Conservation (phyloP, 2,329 filamentous ascomycete genomes). For the Colletotrichum acutatum region DNA sequence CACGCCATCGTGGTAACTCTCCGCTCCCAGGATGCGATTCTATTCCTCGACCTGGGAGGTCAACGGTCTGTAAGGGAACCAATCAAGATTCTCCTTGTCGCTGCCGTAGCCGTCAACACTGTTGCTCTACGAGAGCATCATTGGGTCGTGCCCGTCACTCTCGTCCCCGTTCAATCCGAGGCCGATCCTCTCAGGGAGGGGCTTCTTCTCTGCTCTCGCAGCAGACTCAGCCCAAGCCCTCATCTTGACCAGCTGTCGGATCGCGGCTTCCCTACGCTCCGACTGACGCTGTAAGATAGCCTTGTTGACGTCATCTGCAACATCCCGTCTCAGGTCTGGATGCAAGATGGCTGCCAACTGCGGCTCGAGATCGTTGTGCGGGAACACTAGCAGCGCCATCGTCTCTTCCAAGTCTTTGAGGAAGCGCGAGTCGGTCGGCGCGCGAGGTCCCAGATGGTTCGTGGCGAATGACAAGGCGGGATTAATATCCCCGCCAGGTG, state of each 20-base stretch:
- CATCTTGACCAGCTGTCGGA: constrained; percentile 83
- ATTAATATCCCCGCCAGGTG: constrained; percentile 76
- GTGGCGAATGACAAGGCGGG: constrained; percentile 89
- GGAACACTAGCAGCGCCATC: constrained; percentile 91
- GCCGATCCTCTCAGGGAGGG: constrained; percentile 53
- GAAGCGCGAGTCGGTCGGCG: constrained; percentile 83
- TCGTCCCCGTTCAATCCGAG: constrained; percentile 49
- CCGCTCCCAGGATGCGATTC: neutral
- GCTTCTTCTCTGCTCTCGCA: constrained; percentile 57
- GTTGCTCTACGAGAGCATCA: constrained; percentile 33
- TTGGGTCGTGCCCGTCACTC: constrained; percentile 29
- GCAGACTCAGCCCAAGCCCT: constrained; percentile 85
- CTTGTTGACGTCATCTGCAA: constrained; percentile 91
- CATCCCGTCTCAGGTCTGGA: constrained; percentile 80
- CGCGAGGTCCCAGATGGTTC: constrained; percentile 85
- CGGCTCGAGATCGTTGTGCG: constrained; percentile 80
- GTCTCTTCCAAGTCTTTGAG: constrained; percentile 90
- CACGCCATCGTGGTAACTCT: neutral
- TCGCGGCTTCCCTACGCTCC: constrained; percentile 80
- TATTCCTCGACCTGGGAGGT: neutral
- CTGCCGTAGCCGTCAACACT: neutral
- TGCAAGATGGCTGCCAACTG: constrained; percentile 82
- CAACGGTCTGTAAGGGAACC: neutral
- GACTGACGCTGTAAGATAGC: constrained; percentile 83
- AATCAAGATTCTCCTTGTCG: neutral